Evolutionary conservation across 2,329 filamentous ascomycete species (phyloP), one percentile per base, ranked within the genome.

Genomic region (Ambrosiella xylebori): DNA sequence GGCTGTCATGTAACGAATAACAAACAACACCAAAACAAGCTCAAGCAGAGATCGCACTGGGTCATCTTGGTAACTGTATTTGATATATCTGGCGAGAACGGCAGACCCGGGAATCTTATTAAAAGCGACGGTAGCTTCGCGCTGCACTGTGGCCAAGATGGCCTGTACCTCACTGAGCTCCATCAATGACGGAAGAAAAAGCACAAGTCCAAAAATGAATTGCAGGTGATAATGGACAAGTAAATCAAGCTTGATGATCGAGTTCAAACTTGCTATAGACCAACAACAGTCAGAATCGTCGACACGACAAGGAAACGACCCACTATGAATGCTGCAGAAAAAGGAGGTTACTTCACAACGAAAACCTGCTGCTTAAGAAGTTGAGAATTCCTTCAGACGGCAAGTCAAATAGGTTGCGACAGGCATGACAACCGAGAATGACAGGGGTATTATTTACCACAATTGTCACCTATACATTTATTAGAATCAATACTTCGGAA

Each of bases 61-160:
- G 66, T 98, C 93, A 68, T 98, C 86, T 73, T 98, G 93, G 74
- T 98, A 97, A 69, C 89, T 95, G 59, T 89, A 95, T 70, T 88
- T 88, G 68, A 98, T 89, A 72, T 98, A 98, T 62, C 93, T 87
- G 64, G 95, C 80, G 66, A 97, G 77, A 65, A 98, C 95, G 47
- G 91, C 87, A 37, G 91, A 97, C 56, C 93, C 93, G 37, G 93
- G 94, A 44, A 98, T 79, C 66, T 86, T 88, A 66, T 96, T 90
- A 68, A 98, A 94, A 59, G 83, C 77, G 60, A 80, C 73, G 57
- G 75, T 74, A 27, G 77, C 70, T 63, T 76, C 73, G 61, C 76
- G 71, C 51, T 79, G 71, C 63, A 76, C 76, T 59, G 73, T 68
- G 60, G 76, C 71, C 62, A 79, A 65, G 63, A 79, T 73, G 56